phyloP scores from a whole-genome alignment of 2,329 filamentous ascomycete genomes.

The Aspergillus intermedius region DNA sequence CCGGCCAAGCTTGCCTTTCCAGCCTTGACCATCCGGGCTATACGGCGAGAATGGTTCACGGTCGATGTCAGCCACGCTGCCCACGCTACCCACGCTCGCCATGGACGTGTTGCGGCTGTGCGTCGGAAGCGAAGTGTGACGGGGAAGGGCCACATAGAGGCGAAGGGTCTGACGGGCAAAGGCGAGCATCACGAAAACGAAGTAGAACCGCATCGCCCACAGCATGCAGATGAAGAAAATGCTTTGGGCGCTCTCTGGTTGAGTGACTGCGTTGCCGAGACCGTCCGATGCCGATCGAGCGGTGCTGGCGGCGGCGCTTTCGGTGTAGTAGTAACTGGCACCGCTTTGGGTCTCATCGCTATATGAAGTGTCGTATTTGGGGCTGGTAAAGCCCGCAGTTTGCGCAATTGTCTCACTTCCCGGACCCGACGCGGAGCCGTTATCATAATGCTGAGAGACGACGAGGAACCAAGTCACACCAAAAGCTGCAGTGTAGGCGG shows the following conservation, averaged over 20 bases:
- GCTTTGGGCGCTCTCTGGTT: conserved; percentile 64
- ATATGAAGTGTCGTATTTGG: conserved; percentile 55
- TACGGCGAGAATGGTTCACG: conserved; percentile 65
- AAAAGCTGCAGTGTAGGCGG: conserved; percentile 73
- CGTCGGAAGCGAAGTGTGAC: conserved; percentile 33
- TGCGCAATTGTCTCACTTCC: conserved; percentile 54
- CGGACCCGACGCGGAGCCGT: conserved; percentile 38
- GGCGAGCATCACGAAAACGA: conserved; percentile 74
- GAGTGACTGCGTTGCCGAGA: conserved; percentile 59
- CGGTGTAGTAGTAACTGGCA: conserved; percentile 24
- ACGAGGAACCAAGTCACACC: conserved; percentile 79
- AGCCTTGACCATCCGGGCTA: conserved; percentile 69
- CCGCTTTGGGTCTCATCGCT: conserved; percentile 39
- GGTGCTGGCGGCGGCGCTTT: conserved; percentile 28
- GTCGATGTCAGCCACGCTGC: conserved; percentile 40
- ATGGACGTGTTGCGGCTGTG: conserved; percentile 40
- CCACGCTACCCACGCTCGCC: conserved; percentile 45
- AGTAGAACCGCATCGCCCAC: conserved; percentile 73
- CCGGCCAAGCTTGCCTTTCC: conserved; percentile 71
- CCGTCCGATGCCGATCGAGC: conserved; percentile 41
- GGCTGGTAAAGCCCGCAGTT: conserved; percentile 59
- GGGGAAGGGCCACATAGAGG: conserved; percentile 45
- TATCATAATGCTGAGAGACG: conserved; percentile 53
- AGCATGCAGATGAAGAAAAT: conserved; percentile 68
- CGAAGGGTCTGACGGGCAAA: conserved; percentile 73